A percentile compares a stretch with the other conserved stretches of the same genome.
Evolutionary conservation across 2,329 filamentous ascomycete species (phyloP).

Genomic region (Trichoderma oligosporum): DNA sequence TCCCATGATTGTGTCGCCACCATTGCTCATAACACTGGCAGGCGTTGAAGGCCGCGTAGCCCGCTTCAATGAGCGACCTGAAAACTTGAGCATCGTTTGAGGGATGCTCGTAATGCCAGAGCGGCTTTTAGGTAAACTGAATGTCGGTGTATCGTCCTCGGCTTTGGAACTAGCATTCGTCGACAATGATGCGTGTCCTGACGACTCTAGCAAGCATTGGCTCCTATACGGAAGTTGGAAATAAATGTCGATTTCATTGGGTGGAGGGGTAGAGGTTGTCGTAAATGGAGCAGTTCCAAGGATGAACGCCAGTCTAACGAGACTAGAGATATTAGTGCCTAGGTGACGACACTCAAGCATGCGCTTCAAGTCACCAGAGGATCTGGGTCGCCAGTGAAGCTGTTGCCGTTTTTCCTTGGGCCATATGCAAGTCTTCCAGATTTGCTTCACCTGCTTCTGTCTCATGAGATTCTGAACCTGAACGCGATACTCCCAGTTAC

Average conservation of each 20-base stretch:
- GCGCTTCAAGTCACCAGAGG: slow-evolving; percentile 42
- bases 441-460: slow-evolving; percentile 41
- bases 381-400: slow-evolving; percentile 40
- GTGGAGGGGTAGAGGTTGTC: slow-evolving; percentile 35
- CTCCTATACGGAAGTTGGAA: slow-evolving; percentile 38
- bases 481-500: slow-evolving; percentile 43
- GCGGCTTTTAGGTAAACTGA: slow-evolving; percentile 29
- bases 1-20: slow-evolving; percentile 31
- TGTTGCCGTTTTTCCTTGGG: slow-evolving; percentile 42
- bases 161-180: slow-evolving; percentile 25
- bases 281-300: slow-evolving; percentile 42
- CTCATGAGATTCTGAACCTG: slow-evolving; percentile 45
- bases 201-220: slow-evolving; percentile 35
- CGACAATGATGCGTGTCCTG: slow-evolving; percentile 28
- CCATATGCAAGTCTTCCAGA: slow-evolving; percentile 46
- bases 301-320: slow-evolving; percentile 44
- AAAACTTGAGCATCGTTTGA: slow-evolving; percentile 32
- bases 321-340: slow-evolving; percentile 38
- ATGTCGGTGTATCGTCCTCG: slow-evolving; percentile 28
- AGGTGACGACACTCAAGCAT: slow-evolving; percentile 45
- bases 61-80: slow-evolving; percentile 35
- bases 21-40: slow-evolving; percentile 23
- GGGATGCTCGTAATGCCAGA: slow-evolving; percentile 29
- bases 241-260: slow-evolving; percentile 38
- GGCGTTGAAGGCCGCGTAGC: slow-evolving; percentile 37